Base-by-base conservation (phyloP, 345 rosid genomes). In the Lepidium aucheri region DNA sequence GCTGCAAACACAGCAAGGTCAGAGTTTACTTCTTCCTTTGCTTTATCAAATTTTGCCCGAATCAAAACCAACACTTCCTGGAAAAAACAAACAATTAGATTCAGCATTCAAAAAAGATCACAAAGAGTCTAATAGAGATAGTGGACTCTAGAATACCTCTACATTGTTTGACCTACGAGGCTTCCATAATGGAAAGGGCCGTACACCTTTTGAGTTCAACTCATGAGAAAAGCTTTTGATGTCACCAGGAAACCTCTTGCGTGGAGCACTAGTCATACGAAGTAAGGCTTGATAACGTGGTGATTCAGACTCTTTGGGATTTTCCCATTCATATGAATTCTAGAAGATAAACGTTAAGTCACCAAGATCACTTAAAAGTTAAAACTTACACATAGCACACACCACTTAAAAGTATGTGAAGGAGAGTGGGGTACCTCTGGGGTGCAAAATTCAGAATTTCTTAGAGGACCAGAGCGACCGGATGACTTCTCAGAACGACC, bases 221-320 rank as follows among this genome's bases (percentile, higher is more conserved):
- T 95, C 99, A 78, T 91, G 98, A n/a, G 99, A 95, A 74, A 95
- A 95, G 77, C 99, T 95, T 79, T 95, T 95, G 68, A 95, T 86
- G 82, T 91, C 99, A 76, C 84, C 78, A 67, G 97, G 97, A 77
- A 85, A 82, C 84, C 95, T 89, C 86, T 86, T 95, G 58, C 87
- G 81, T 28, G 98, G 94, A 60, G 96, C 97, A 86, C 93, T 95
- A 30, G 99, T 95, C 58, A 87, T 77, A 49, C 99, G 93, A 18
- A 95, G 95, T 60, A 95, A 84, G 33, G 99, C 98, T 86, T 95
- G 97, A 74, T 91, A 89, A 58, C 97, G 95, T 10, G 99, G 99
- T 57, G 99, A 95, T 74, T 95, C 99, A 20, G 99, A 95, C 79
- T 91, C 99, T 86, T 91, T 82, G 8, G 92, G 86, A 76, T 81